Base-by-base conservation (phyloP, 352 stramenopile genomes). In the Blastocystis sp. region DNA sequence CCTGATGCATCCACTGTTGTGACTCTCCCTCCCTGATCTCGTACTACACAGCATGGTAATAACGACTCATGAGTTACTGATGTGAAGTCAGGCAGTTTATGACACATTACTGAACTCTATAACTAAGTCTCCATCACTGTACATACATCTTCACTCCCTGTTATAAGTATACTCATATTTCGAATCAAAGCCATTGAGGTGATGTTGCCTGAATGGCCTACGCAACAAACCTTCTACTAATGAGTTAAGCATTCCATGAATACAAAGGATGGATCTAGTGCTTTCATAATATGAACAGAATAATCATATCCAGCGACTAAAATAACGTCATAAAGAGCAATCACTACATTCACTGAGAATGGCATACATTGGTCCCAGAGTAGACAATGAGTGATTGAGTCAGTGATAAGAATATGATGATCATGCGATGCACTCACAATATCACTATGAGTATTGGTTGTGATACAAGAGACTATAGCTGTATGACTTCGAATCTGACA, bases 71-170 rank as follows among this genome's bases (percentile, higher is more conserved):
- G 24, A 15, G n/a, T 27, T 24, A 7, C n/a, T 19, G 6, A 7
- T 5, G 35, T 30, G 57, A 57, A 6, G 22, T 27, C 7, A 57
- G 54, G 68, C 27, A 48, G 40, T 48, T 48, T 48, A 9, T 48
- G 40, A 48, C 54, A 35, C 68, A 79, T 33, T 6, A 79, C 68
- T 13, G 44, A 33, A 27, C 68, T 53, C 68, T 79, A 79, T 30
- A 7, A 13, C 22, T 48, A 15, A 75, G 35, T 53, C 24, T 27
- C 68, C 5, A 13, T 3, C n/a, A 11, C 6, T 1, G 19, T 22
- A 27, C 60, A 11, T 40, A 70, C 60, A 33, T 35, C 60, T 15
- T 44, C 60, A 22, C 60, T 40, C 22, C 60, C 60, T n/a, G 33
- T 70, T 5, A 62, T 13, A 7, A 62, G 5, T 33, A 62, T 62